A percentile compares a stretch with the other conserved stretches of the same genome.
These are phyloP conservation scores for Chlorokybus atmophyticus DNA, from an alignment of 139 green algal species.

Conservation along the genomic window DNA sequence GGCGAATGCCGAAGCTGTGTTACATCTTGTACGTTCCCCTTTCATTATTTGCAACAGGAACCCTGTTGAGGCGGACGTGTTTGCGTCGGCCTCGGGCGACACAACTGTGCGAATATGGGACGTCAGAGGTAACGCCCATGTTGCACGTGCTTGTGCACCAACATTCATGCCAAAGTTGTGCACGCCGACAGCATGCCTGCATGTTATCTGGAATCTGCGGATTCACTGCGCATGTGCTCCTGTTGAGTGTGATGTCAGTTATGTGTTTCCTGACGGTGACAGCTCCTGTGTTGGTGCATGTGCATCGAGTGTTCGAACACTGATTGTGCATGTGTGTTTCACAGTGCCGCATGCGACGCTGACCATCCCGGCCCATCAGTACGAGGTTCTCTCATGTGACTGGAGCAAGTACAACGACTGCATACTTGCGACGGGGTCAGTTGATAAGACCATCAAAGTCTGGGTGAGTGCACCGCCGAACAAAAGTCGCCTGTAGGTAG, in stretches of 20 bases:
- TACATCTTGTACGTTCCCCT: too few species aligned
- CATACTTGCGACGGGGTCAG: conserved; percentile 46
- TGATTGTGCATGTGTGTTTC: too few species aligned
- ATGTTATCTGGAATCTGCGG: too few species aligned
- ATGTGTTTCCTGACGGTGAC: too few species aligned
- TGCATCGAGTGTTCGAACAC: too few species aligned
- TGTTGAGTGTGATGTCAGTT: too few species aligned
- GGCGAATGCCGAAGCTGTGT: too few species aligned
- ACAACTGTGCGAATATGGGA: conserved; percentile 24
- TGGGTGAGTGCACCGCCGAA: conserved; percentile 19
- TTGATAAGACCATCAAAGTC: conserved; percentile 85
- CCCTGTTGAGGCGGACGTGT: conserved; percentile 33
- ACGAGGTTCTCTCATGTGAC: conserved; percentile 44
- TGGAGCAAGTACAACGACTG: conserved; percentile 87
- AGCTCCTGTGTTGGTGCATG: too few species aligned
- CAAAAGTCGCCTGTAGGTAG: too few species aligned
- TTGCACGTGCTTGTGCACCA: background rate
- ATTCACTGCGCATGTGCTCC: too few species aligned
- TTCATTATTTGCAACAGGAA: conserved; percentile 14
- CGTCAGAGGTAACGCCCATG: conserved; percentile 8
- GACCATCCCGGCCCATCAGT: conserved; percentile 61
- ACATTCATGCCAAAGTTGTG: too few species aligned
- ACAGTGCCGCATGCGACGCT: conserved; percentile 60
- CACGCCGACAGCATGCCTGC: too few species aligned
- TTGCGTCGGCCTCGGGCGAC: conserved; percentile 32